Base-by-base conservation (phyloP, 2,329 filamentous ascomycete genomes). In the Penicillium oxalicum region DNA sequence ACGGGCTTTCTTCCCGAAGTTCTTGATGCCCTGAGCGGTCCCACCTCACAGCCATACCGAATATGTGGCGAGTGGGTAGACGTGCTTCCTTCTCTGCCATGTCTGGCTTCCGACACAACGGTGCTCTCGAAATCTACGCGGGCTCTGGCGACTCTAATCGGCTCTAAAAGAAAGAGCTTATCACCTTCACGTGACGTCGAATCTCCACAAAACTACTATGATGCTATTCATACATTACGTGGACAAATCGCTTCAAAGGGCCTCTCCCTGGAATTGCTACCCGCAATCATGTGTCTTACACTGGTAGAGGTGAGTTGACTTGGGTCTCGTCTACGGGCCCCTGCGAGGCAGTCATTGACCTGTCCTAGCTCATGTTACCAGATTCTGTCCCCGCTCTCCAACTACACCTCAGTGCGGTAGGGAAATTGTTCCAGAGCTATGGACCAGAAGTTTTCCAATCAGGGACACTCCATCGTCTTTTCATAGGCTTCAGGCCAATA, bases 61-160 rank as follows among this genome's bases (percentile, higher is more conserved):
- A 64, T 72, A 39, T 73, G 70, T 47, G 71, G 70, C 6, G 59
- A 67, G 0, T 74, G 71, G 71, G 62, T 73, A 0, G 68, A 69
- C 44, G 61, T 67, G 0, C 56, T 73, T 2, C 55, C 59, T 1
- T 40, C 48, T 7, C 51, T 51, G 9, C 45, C 55, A 1, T 49
- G 53, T 25, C 27, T 36, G 8, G 4, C 47, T 12, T 18, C 28
- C 5, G 32, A 41, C 18, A 55, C 61, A 6, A 35, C 50, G 0
- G 50, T 62, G 2, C 48, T 73, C 5, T 52, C 55, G 2, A 55
- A 61, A 1, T 61, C 70, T 2, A 60, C 71, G 44, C 62, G 61
- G 40, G 64, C 69, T 5, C 57, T 73, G 0, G 44, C 62, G 0
- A 43, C 61, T 1, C 59, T 66, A 1, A 70, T 5, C 11, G 13